Conservation (phyloP, 441 rosid species). For the Populus hybrid region DNA sequence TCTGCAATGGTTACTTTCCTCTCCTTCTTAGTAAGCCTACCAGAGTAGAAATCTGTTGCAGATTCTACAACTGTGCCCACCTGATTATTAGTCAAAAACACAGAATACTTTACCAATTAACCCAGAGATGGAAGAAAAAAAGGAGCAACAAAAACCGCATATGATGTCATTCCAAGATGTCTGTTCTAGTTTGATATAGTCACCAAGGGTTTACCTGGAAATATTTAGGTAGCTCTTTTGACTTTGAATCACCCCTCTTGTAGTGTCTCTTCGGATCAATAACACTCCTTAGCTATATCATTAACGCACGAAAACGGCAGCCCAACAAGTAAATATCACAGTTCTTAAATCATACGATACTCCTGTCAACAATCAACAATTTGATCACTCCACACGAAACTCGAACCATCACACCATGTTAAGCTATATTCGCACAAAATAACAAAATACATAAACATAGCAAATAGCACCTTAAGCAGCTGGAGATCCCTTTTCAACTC, state of each 20-base stretch:
- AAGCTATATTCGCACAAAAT: background rate
- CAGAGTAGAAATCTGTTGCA: slow-evolving; percentile 55
- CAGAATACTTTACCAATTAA: background rate
- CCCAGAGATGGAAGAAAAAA: background rate
- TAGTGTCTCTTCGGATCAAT: slow-evolving; percentile 85
- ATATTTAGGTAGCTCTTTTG: slow-evolving; percentile 63
- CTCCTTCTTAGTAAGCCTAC: slow-evolving; percentile 75
- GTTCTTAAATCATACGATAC: background rate
- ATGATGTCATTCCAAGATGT: slow-evolving; percentile 7
- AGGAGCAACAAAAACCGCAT: background rate
- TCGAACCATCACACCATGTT: background rate
- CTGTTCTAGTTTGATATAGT: background rate
- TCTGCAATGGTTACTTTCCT: slow-evolving; percentile 79
- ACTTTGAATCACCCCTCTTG: slow-evolving; percentile 58
- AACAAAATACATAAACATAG: background rate
- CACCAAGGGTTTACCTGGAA: slow-evolving; percentile 64
- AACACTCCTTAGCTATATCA: slow-evolving; percentile 63
- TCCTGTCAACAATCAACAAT: background rate
- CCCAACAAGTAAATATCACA: background rate
- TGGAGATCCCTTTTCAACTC: slow-evolving; percentile 91
- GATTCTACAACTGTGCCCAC: slow-evolving; percentile 80
- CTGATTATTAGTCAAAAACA: slow-evolving; percentile 31
- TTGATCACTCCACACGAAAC: no score
- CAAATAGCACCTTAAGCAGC: slow-evolving; percentile 58
- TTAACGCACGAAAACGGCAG: background rate